Conservation (phyloP, 192 early-diverging fungal genomes). For the Chytriomyces sp. region DNA sequence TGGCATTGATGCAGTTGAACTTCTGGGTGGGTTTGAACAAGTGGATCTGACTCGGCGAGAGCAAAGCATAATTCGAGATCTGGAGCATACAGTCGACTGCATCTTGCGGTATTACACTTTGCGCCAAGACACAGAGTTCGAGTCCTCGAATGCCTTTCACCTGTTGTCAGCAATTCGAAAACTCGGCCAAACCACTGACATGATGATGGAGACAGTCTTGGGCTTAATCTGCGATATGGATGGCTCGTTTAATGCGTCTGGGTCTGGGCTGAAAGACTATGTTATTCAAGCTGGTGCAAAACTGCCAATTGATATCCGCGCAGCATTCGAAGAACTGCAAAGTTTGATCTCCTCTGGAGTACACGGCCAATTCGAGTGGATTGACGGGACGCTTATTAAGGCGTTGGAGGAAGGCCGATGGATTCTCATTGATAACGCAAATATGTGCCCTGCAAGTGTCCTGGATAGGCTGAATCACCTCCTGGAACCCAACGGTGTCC, state of each 20-base stretch:
- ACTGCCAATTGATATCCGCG: neutral
- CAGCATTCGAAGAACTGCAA: constrained; percentile 16
- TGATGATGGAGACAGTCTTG: neutral
- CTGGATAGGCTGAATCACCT: constrained; percentile 94
- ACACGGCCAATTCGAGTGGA: constrained; percentile 93
- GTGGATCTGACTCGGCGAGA: constrained; percentile 80
- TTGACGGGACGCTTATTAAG: constrained; percentile 90
- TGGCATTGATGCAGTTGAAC: constrained; percentile 90
- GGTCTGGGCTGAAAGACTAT: constrained; percentile 13
- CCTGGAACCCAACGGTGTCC: constrained; percentile 84
- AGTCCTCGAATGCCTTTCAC: constrained; percentile 13
- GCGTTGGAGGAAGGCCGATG: constrained; percentile 90
- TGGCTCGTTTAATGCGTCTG: neutral
- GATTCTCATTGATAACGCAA: constrained; percentile 95
- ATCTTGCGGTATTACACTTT: constrained; percentile 41
- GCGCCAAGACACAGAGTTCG: neutral
- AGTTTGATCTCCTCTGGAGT: constrained; percentile 17
- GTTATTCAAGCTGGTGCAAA: constrained; percentile 17
- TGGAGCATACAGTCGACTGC: constrained; percentile 51
- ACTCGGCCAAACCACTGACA: neutral
- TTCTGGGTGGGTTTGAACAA: constrained; percentile 98
- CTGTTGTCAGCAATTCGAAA: constrained; percentile 5
- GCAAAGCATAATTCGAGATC: constrained; percentile 52
- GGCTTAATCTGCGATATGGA: constrained; percentile 6
- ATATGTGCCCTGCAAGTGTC: constrained; percentile 91